Evolutionary conservation across 2,329 filamentous ascomycete species (phyloP).

Genomic region (Cladosporium austrohemisphaericum): DNA sequence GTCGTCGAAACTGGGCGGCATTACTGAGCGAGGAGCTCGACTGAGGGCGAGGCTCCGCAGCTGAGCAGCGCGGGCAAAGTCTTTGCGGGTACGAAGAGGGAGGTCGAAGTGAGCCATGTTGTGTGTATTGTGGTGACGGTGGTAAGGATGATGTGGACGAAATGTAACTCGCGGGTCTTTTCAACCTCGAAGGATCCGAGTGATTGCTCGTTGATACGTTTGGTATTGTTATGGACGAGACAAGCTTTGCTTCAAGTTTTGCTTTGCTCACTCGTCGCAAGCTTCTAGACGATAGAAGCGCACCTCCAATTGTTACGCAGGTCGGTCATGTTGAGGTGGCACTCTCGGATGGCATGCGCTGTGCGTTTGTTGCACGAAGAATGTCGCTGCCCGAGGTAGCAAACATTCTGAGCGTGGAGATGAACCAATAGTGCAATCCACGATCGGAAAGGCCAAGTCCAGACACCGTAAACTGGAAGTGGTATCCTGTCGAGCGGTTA

Average conservation of each 20-base stretch:
- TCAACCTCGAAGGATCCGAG: no score
- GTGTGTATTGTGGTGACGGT: neutral
- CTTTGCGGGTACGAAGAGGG: constrained; percentile 15
- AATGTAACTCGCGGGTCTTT: neutral
- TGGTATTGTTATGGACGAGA: no score
- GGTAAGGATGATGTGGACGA: neutral
- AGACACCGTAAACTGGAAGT: no score
- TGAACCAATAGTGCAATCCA: no score
- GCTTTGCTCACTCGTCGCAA: no score
- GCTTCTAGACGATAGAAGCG: no score
- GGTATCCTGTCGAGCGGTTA: no score
- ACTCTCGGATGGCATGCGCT: neutral
- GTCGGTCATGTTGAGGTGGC: neutral
- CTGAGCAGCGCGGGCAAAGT: constrained; percentile 13
- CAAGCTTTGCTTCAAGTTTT: no score
- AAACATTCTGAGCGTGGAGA: constrained; percentile 7
- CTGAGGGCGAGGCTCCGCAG: neutral
- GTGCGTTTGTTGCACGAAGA: neutral
- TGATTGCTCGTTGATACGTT: no score
- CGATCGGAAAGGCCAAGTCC: no score
- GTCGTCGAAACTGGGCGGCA: neutral
- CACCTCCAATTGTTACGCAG: neutral
- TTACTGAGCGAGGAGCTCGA: neutral
- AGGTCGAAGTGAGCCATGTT: constrained; percentile 2
- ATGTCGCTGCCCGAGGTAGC: constrained; percentile 1